Evolutionary conservation across 208 protist genomes (phyloP).

Genomic region (Entamoeba moshkovskii): DNA sequence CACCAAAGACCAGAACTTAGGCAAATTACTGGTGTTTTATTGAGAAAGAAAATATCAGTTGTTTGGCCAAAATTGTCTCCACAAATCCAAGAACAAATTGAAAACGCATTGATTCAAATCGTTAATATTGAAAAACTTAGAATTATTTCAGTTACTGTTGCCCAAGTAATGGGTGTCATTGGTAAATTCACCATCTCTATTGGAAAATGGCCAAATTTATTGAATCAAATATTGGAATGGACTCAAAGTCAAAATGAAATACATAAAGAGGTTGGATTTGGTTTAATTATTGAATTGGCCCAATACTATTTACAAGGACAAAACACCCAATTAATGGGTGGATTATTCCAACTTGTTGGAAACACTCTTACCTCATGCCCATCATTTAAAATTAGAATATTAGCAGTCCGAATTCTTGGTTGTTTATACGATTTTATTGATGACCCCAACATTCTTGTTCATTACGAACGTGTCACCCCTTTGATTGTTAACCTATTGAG

Average conservation of each 20-base stretch:
- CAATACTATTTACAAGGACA: background rate
- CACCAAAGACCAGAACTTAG: background rate
- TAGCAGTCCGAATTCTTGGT: background rate
- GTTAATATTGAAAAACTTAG: background rate
- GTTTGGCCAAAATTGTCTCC: background rate
- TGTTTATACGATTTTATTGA: background rate
- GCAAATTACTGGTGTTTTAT: background rate
- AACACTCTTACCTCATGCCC: background rate
- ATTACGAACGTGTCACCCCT: background rate
- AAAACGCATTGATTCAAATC: background rate
- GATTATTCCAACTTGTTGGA: background rate
- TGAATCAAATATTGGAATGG: background rate
- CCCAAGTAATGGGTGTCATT: background rate
- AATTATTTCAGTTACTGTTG: background rate
- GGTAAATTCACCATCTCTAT: background rate
- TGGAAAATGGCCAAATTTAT: background rate
- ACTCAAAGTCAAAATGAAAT: background rate
- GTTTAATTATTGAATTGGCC: background rate
- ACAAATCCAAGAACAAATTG: background rate
- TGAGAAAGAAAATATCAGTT: background rate
- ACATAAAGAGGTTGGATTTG: background rate
- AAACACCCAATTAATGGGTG: background rate
- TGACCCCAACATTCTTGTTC: background rate
- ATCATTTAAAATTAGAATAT: background rate
- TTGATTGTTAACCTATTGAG: background rate